phyloP scores from a whole-genome alignment of 345 rosid genomes.

The Brassica nigra region DNA sequence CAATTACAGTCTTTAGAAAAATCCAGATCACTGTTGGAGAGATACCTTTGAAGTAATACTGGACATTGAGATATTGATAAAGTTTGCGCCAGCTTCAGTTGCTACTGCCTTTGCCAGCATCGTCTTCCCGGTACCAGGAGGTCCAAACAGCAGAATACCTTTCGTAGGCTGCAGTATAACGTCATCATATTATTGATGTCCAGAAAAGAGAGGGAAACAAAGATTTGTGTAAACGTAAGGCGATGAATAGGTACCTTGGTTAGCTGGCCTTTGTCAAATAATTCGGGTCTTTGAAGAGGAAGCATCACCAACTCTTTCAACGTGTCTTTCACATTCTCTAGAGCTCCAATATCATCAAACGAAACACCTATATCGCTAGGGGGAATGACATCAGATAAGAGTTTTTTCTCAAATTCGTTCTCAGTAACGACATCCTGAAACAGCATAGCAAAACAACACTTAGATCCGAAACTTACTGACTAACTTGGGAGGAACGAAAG shows the following conservation, averaged over 20 bases:
- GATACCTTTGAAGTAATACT: constrained; percentile 94
- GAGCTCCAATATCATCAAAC: not conserved
- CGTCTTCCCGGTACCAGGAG: not conserved
- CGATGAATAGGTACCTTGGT: not conserved
- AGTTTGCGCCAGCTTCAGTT: constrained; percentile 68
- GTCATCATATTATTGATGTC: constrained; percentile 4
- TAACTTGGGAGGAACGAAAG: constrained; percentile 1
- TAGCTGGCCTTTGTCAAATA: not conserved
- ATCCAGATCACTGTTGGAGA: not conserved
- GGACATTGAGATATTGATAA: constrained; percentile 95
- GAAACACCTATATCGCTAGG: not conserved
- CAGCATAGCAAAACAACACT: constrained; percentile 2
- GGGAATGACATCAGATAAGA: not conserved
- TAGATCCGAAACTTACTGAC: not conserved
- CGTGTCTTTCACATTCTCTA: not conserved
- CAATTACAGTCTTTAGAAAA: not conserved
- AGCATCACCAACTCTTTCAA: not conserved
- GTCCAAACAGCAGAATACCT: constrained; percentile 47
- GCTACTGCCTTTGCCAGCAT: constrained; percentile 7
- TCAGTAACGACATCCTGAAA: not conserved
- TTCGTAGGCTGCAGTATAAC: constrained; percentile 74
- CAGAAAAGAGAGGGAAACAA: constrained; percentile 5
- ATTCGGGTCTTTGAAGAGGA: not conserved
- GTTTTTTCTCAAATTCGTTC: not conserved
- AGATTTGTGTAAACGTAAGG: not conserved